phyloP scores from a whole-genome alignment of 805 yeast genomes.

The Jamesozyma lodderae region DNA sequence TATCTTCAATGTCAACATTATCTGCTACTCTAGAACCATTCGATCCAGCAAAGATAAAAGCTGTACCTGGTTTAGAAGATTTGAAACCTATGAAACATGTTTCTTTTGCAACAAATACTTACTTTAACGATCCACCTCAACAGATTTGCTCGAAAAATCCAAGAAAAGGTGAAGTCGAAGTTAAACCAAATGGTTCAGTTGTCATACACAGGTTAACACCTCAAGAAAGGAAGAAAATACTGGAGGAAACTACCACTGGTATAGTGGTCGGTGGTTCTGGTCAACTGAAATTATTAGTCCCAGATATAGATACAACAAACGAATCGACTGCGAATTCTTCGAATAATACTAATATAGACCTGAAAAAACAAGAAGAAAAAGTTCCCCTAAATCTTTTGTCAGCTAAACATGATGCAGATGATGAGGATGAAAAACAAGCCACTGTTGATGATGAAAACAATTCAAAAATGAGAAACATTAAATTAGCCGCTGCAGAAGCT shows the following conservation, averaged over 20 bases:
- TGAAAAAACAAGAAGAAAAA: slow-evolving; percentile 9
- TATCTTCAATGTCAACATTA: not conserved
- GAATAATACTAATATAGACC: slow-evolving; percentile 4
- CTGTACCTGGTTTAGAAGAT: slow-evolving; percentile 36
- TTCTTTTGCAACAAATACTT: slow-evolving; percentile 66
- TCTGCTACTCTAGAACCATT: slow-evolving; percentile 2
- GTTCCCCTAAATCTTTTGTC: slow-evolving; percentile 23
- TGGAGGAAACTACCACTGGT: slow-evolving; percentile 47
- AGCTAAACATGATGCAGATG: slow-evolving; percentile 4
- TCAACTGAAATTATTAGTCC: slow-evolving; percentile 39
- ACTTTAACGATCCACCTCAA: slow-evolving; percentile 79
- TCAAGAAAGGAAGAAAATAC: slow-evolving; percentile 41
- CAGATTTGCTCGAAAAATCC: slow-evolving; percentile 79
- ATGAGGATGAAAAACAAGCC: slow-evolving; percentile 30
- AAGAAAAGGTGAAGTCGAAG: slow-evolving; percentile 71
- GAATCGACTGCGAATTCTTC: slow-evolving; percentile 5
- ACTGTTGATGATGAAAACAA: not conserved
- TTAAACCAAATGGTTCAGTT: slow-evolving; percentile 44
- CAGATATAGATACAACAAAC: slow-evolving; percentile 3
- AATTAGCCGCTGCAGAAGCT: slow-evolving; percentile 31
- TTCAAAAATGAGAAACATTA: slow-evolving; percentile 23
- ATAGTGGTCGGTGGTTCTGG: slow-evolving; percentile 76
- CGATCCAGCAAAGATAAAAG: slow-evolving; percentile 16
- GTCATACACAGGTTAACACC: slow-evolving; percentile 46
- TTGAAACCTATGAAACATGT: slow-evolving; percentile 48